Base-by-base conservation (phyloP, 164 flowering plant genomes). In the Berberis vulgaris region DNA sequence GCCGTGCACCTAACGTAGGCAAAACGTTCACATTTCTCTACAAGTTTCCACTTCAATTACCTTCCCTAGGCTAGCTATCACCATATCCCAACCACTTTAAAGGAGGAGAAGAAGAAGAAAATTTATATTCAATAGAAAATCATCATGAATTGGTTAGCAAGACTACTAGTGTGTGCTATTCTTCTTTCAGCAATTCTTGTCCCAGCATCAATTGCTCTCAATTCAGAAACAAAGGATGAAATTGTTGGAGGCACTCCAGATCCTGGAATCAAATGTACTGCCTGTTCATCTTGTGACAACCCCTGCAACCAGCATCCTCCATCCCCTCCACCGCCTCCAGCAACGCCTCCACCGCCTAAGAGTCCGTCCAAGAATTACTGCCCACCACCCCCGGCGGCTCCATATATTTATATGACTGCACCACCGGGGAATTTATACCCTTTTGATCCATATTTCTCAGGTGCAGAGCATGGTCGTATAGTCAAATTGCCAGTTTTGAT, bases 1-100 rank as follows among this genome's bases (percentile, higher is more conserved):
- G 2, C 68, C 72, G 55, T 65, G 72, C 72, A 70, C 72, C 72
- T 53, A 70, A 59, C 68, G 55, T 65, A 54, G 41, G 26, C 13
- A 40, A 64, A 52, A 53, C 53, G 38, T 56, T 45, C 62, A 9
- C 52, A 59, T 7, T 38, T 10, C 60, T n/a, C 46, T 40, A 26
- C 41, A 47, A 6, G 10, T 47, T 47, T 26, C 41, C 61, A 40
- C 58, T 60, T 62, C 70, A 46, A 43, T 43, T 58, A 26, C 54
- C 57, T 39, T 52, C 26, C 6, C 0, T 4, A 38, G 4, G 43
- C 46, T 46, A 45, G 2, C 26, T 26, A 26, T 26, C 26, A 26
- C 26, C 26, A 26, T 26, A 26, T 26, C 26, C 26, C 26, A 26
- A 26, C 26, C 26, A 26, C 26, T 26, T 26, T 26, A 26, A 26